Evolutionary conservation across 257 asterid species (phyloP).

Genomic region (Schizonepeta tenuifolia): DNA sequence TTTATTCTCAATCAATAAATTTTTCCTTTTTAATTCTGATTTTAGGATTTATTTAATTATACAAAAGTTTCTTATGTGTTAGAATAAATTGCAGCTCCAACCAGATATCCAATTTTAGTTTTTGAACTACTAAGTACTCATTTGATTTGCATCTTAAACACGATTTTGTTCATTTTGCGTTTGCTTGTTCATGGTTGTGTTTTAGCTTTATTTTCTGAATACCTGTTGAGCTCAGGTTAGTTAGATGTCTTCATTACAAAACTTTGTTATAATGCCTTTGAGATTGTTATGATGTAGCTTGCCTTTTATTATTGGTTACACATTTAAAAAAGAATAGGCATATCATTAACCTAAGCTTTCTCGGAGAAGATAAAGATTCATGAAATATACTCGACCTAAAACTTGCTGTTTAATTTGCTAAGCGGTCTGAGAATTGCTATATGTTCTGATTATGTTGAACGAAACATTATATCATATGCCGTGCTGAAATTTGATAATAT

Average conservation of each 20-base stretch:
- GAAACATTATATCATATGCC: no score
- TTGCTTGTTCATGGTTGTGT: not conserved
- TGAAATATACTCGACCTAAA: no score
- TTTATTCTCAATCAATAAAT: not conserved
- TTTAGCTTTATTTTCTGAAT: no score
- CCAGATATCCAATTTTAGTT: not conserved
- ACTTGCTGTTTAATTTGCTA: no score
- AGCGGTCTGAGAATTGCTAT: no score
- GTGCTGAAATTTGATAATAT: not conserved
- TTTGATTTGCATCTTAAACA: not conserved
- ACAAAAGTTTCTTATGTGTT: not conserved
- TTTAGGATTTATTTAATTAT: slow-evolving; percentile 5
- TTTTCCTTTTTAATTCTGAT: not conserved
- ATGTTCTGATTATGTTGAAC: no score
- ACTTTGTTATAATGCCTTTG: not conserved
- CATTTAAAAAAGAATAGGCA: not conserved
- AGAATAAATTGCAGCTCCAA: not conserved
- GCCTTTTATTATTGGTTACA: not conserved
- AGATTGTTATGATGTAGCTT: not conserved
- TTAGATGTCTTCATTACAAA: no score
- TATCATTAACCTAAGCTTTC: not conserved
- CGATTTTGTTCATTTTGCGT: not conserved
- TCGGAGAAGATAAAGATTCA: no score
- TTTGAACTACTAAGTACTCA: no score
- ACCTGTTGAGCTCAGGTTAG: no score